Evolutionary conservation across 352 stramenopile genomes (phyloP), one percentile per base, ranked within the genome.

Genomic region (Discostella stelligera): DNA sequence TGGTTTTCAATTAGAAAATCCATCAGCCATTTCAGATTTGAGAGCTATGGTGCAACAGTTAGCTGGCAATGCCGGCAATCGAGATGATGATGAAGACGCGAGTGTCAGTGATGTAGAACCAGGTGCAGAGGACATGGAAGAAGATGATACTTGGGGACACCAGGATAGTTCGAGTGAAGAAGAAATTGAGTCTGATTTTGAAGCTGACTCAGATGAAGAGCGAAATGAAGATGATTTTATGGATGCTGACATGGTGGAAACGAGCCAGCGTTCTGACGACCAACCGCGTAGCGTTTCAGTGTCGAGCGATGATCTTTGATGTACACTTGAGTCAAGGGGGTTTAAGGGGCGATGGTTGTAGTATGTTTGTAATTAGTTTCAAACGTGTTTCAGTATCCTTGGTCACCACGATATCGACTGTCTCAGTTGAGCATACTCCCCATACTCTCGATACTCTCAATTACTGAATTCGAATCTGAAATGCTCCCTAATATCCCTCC

Each of bases 401-500:
- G 27, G 27, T 32, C 5, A 5, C 27, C 27, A 32, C 27, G 27
- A 32, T 5, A 32, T 32, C n/a, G 27, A 32, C 27, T 44, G 7
- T 44, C 13, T 53, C 23, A 23, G 16, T 53, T 53, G 14, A 20
- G 18, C 14, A 53, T 23, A 9, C 46, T 10, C 18, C 14, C 14
- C 46, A 53, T 53, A 10, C 16, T 53, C 46, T 53, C 49, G 3
- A 87, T 25, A 6, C 69, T 48, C 18, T 56, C 63, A 55, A 86
- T 75, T 0, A 86, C 14, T 21, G 58, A 67, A 39, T 80, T 73
- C 14, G 79, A 87, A 32, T 85, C 79, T 18, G 70, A 74, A 3
- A 88, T 71, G 23, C 23, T 62, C 18, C 82, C 85, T 60, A 89
- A 82, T 16, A 91, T 84, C 6, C 80, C 82, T 32, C 67, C 70